These are phyloP conservation scores for Aspergillus japonicus DNA, from an alignment of 2,329 filamentous ascomycete species.

Conservation along the genomic window DNA sequence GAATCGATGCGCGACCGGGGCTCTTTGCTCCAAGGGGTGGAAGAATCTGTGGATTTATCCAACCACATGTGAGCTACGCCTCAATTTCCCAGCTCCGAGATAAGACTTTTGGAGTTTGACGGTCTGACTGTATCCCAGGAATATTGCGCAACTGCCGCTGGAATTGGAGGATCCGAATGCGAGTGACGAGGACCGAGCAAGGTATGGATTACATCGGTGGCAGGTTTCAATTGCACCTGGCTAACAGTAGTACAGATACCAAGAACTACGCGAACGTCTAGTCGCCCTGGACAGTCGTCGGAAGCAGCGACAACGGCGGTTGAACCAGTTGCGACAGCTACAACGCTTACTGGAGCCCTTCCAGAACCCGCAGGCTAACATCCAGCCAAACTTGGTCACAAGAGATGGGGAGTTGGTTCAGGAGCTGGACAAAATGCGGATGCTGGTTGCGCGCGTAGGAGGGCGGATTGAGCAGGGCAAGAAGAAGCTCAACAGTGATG, in stretches of 20 bases:
- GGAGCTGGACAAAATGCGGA: slow-evolving; percentile 52
- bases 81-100: background rate
- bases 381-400: slow-evolving; percentile 57
- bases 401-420: slow-evolving; percentile 51
- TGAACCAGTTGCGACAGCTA: slow-evolving; percentile 49
- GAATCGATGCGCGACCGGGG: slow-evolving; percentile 30
- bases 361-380: slow-evolving; percentile 47
- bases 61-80: slow-evolving; percentile 33
- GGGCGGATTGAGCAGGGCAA: slow-evolving; percentile 36
- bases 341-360: slow-evolving; percentile 51
- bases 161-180: slow-evolving; percentile 33
- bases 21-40: slow-evolving; percentile 31
- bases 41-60: slow-evolving; percentile 41
- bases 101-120: background rate
- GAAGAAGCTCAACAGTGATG: slow-evolving; percentile 15
- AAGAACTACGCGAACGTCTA: slow-evolving; percentile 44
- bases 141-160: slow-evolving; percentile 40
- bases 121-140: slow-evolving; percentile 26
- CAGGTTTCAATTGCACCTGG: slow-evolving; percentile 21
- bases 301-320: slow-evolving; percentile 46
- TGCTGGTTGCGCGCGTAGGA: slow-evolving; percentile 46
- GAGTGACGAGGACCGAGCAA: slow-evolving; percentile 33
- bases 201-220: slow-evolving; percentile 27
- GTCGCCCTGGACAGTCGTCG: slow-evolving; percentile 46
- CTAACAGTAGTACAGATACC: slow-evolving; percentile 39